Conservation (phyloP, 1,139 yeast species). For the Kodamaea arcana region DNA sequence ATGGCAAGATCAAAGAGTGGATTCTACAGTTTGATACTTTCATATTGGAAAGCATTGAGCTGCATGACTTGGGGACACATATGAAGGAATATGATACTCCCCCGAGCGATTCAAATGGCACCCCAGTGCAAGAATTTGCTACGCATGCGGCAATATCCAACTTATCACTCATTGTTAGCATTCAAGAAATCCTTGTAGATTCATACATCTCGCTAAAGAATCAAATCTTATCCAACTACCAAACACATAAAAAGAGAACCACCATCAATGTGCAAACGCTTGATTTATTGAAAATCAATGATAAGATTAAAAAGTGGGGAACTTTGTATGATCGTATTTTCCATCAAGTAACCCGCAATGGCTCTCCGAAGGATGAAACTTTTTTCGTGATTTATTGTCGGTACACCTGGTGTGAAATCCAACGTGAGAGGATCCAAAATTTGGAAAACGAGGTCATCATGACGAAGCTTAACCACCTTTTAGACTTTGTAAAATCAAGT, state of each 20-base stretch:
- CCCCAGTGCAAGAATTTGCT: too few relatives aligned
- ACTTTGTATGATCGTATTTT: constrained; percentile 15
- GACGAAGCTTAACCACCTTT: constrained; percentile 20
- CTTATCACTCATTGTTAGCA: constrained; percentile 21
- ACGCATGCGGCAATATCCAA: background rate
- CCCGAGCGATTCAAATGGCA: too few relatives aligned
- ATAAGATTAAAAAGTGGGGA: constrained; percentile 40
- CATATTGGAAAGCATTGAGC: constrained; percentile 10
- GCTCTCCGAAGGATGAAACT: background rate
- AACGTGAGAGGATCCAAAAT: constrained; percentile 29
- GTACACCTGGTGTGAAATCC: constrained; percentile 34
- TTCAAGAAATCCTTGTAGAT: constrained; percentile 60
- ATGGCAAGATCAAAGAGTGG: constrained; percentile 29
- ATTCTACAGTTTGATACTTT: constrained; percentile 27
- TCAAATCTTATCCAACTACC: constrained; percentile 18
- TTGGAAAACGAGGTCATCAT: constrained; percentile 27
- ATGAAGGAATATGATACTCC: too few relatives aligned
- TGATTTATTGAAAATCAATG: constrained; percentile 35
- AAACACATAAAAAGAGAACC: constrained; percentile 17
- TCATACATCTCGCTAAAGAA: constrained; percentile 30
- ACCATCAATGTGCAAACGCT: constrained; percentile 26
- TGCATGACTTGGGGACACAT: too few relatives aligned
- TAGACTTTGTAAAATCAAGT: constrained; percentile 9
- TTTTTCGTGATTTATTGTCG: constrained; percentile 14
- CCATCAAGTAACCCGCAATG: constrained; percentile 6